Base-by-base conservation (phyloP, 208 protist species). In the Wallacemonas sp. region DNA sequence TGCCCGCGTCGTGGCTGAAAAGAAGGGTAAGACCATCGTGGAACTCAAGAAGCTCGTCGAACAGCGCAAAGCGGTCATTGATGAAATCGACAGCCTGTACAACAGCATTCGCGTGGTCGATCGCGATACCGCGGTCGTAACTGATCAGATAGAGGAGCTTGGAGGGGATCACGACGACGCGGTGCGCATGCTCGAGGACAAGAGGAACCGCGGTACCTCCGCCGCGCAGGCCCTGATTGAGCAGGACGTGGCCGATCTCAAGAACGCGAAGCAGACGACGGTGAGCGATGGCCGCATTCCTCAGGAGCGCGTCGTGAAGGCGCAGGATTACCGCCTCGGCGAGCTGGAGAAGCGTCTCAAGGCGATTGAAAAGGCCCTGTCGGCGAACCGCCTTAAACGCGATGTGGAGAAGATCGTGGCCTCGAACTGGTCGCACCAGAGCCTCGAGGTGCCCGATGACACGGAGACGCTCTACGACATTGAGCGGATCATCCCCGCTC, bases 281-380 rank as follows among this genome's bases (percentile, higher is more conserved):
- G 69, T 88, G 12, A 82, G 77, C 54, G 76, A 72, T 46, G 69
- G 84, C 61, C 81, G 87, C 56, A 80, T 79, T 41, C 78, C 80
- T 17, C 86, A 93, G 65, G 89, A 95, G 48, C 81, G 86, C 9
- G 83, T 95, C n/a, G 79, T 95, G 17, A 95, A 95, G 67, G 86
- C 89, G 33, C 89, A 95, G 70, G 86, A 95, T 34, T 93, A 88
- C 61, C 89, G 89, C 41, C 71, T 95, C 56, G 75, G 74, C 1
- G 86, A 95, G 65, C 72, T 95, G 32, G 86, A 91, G 41, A 75
- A 69, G 54, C 83, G 89, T 24, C 70, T 88, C 1, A 83, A 85
- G 70, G 69, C 73, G 21, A 78, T 92, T 39, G 74, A 95, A 5
- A 67, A 65, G 61, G 78, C 83, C 1, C 77, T 95, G 16, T 29